Base-by-base conservation (phyloP, 2,329 filamentous ascomycete genomes). In the Arthroderma sp. region DNA sequence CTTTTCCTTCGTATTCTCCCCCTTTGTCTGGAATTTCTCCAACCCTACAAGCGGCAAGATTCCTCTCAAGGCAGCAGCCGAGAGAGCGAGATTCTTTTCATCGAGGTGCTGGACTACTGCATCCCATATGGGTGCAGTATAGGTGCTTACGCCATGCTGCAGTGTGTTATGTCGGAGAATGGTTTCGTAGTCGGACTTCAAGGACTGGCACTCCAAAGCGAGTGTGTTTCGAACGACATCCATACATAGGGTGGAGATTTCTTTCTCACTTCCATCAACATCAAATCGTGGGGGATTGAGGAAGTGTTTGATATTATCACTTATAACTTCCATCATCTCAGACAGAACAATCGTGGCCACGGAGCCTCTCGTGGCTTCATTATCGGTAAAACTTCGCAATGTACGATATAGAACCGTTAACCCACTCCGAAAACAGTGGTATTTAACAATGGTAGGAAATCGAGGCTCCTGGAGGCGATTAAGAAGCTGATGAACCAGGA, bases 41-140 rank as follows among this genome's bases (percentile, higher is more conserved):
- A 95, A 76, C 0, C 85, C 83, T 19, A 88, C 81, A 0, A 96
- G 75, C 1, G 82, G 80, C 55, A 82, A 77, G 7, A 87, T 83
- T 7, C 87, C 87, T 51, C 84, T 76, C 1, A 96, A 70, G 63
- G 91, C 84, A 37, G 82, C 81, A 53, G 81, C 84, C 0, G 88
- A 88, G n/a, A 96, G 75, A 4, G 82, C 77, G n/a, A 86, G 73
- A 62, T 87, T 81, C 35, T 83, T 80, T 28, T 81, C 77, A 62
- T 82, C 79, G 53, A 93, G 78, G 25, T 83, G 81, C 54, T 84
- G 79, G 51, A 88, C 77, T 51, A 91, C 85, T 1, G 82, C 79
- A 61, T 88, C 86, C 86, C 91, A 96, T 43, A 95, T 81, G 15
- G 82, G 79, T 15, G 85, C 77, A 0, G 88, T 91, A 58, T 88